Base-by-base conservation (phyloP, 139 green algal species). In the Edaphochlamys debaryana region DNA sequence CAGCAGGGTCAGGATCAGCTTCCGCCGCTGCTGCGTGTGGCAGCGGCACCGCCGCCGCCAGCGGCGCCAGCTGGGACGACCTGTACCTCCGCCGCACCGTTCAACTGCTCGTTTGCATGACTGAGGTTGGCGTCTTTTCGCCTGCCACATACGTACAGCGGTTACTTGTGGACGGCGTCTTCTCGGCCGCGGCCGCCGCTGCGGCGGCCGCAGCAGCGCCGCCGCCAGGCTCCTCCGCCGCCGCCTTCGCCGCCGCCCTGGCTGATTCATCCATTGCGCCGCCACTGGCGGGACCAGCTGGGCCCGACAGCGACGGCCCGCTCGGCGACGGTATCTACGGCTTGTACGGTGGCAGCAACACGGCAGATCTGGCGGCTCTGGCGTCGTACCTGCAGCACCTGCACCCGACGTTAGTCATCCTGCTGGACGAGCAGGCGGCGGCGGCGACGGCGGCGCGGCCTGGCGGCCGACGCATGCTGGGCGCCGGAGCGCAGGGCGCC, bases 361-460 rank as follows among this genome's bases (percentile, higher is more conserved):
- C 17, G 60, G 25, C 56, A 13, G 45, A 54, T 9, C 9, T 54
- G 8, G 41, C 75, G 29, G 75, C 75, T 4, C 75, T 81, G 22
- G 66, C 67, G 32, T 8, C 32, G 6, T 76, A 76, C 64, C 66
- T 84, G 19, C 78, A 84, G 50, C 78, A 84, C 19, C 78, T 76
- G 50, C 77, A 83, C 32, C 77, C 77, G 45, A 32, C 67, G 34
- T 32, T 83, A 42, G 20, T 83, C 17, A 6, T 20, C 1, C 36
- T 30, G 3, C n/a, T 81, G 75, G 75, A 81, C 29, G 75, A 81
- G 38, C 60, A 71, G 40, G 40, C 75, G 25, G 60, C 37, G 58
- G 71, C 71, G 36, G 29, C 38, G 38, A 29, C 73, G 5, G 58
- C 56, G 7, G 73, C 32, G 25, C 52, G 75, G 23, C 60, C 75